These are phyloP conservation scores for Rhodotorula sp. DNA, from an alignment of 1,284 basidiomycete genomes.

Conservation along the genomic window DNA sequence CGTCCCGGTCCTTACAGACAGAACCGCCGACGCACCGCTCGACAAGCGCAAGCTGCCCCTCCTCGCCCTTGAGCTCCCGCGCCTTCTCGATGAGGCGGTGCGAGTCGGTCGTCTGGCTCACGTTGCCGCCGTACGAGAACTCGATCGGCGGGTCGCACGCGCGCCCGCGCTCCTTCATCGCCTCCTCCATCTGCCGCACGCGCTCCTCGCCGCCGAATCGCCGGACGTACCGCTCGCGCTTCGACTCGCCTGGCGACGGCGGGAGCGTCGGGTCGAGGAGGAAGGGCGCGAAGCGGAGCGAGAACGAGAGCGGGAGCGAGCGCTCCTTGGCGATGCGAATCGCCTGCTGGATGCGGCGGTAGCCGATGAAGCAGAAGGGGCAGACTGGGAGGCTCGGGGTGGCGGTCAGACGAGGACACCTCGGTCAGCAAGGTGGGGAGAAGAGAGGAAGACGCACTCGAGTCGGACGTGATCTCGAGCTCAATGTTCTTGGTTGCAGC, in stretches of 20 bases:
- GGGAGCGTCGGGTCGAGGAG: slow-evolving; percentile 59
- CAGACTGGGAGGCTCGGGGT: slow-evolving; percentile 15
- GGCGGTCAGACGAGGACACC: background rate
- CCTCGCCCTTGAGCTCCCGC: slow-evolving; percentile 65
- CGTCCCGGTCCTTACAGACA: background rate
- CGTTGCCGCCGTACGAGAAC: slow-evolving; percentile 62
- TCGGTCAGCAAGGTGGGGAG: background rate
- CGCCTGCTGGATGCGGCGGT: slow-evolving; percentile 69
- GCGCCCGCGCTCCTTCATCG: slow-evolving; percentile 57
- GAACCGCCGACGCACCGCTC: slow-evolving; percentile 43
- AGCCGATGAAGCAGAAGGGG: slow-evolving; percentile 56
- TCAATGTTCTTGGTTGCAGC: slow-evolving; percentile 10
- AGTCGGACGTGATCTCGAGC: slow-evolving; percentile 31
- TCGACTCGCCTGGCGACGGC: slow-evolving; percentile 56
- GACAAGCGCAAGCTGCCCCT: slow-evolving; percentile 62
- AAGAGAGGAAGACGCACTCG: background rate
- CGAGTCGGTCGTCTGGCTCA: slow-evolving; percentile 66
- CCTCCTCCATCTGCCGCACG: slow-evolving; percentile 56
- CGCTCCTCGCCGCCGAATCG: slow-evolving; percentile 63
- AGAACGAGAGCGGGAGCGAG: slow-evolving; percentile 65
- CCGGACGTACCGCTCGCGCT: slow-evolving; percentile 57
- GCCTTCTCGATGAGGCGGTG: slow-evolving; percentile 75
- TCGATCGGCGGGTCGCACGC: slow-evolving; percentile 60
- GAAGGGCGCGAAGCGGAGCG: slow-evolving; percentile 74
- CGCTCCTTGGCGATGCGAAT: slow-evolving; percentile 59